Base-by-base conservation (phyloP, 1,284 basidiomycete genomes). In the Sporisorium graminicola region DNA sequence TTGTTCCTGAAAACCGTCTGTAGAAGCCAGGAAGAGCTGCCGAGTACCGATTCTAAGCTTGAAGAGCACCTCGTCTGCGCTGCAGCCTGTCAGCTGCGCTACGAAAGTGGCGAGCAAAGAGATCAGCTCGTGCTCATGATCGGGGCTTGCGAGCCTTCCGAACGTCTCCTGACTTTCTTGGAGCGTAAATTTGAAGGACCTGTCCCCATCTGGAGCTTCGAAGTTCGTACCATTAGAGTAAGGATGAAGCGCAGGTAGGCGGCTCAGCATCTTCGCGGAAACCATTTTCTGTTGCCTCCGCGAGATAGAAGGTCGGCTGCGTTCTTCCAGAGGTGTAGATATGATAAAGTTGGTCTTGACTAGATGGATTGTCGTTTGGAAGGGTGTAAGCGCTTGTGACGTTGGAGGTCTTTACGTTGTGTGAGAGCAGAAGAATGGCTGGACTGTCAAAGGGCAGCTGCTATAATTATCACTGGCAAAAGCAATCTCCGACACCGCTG, bases 221-320 rank as follows among this genome's bases (percentile, higher is more conserved):
- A 3, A 7, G 22, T 1, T 20, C 5, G 20, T 16, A 5, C 20
- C 14, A 53, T 14, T 42, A 13, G 60, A 56, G 40, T 63, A 63
- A 7, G 60, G 60, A 35, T 63, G 60, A 24, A 63, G 53, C 18
- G 46, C 27, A 33, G 60, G 53, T 31, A 63, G 60, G 18, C 60
- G 60, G 60, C 60, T 63, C 26, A 51, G 24, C 33, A 27, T 24
- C 18, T 26, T 50, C 16, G 37, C 13, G 12, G 54, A 53, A 13
- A 43, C 16, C 59, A 46, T 46, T 9, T 26, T 49, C 16, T 26
- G 10, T 8, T 18, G 13, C 18, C 24, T 18, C 14, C 24, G 14
- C 6, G 26, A 26, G 5, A 29, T 26, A 1, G 46, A 13, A 16
- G 22, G 26, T n/a, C 5, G 18, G 46, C 22, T 49, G 46, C 46